phyloP scores from a whole-genome alignment of 1,284 basidiomycete species.

The Microbotryomycetes sp. region DNA sequence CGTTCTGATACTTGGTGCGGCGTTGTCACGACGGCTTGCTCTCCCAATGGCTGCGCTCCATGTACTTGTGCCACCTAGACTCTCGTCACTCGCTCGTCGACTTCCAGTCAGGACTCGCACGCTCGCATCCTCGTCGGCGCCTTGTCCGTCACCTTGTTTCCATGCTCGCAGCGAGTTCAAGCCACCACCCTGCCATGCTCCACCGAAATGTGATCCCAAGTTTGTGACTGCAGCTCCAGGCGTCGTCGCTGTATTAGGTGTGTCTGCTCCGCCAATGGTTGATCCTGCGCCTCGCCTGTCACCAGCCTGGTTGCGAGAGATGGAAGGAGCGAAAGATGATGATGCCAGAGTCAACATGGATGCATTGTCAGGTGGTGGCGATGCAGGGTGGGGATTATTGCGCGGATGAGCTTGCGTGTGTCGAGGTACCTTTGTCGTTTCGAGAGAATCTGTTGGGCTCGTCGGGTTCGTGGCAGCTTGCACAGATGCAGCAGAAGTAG shows the following conservation, averaged over 20 bases:
- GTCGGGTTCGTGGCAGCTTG: conserved; percentile 8
- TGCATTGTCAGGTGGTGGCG: conserved; percentile 83
- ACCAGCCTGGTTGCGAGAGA: conserved; percentile 6
- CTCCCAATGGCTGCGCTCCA: conserved; percentile 16
- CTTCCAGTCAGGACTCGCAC: conserved; percentile 24
- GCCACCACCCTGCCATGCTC: not conserved
- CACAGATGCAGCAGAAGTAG: conserved; percentile 7
- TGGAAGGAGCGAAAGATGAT: conserved; percentile 63
- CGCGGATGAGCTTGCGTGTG: conserved; percentile 86
- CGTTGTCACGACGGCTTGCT: not conserved
- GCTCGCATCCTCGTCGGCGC: conserved; percentile 32
- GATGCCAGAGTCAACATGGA: conserved; percentile 86
- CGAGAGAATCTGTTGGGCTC: conserved; percentile 38
- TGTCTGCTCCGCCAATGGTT: not conserved
- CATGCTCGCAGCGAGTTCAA: not conserved
- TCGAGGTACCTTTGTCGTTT: conserved; percentile 89
- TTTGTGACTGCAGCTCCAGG: not conserved
- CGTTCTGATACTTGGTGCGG: not conserved
- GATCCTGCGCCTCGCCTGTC: not conserved
- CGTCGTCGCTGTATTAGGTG: not conserved
- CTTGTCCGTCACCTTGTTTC: not conserved
- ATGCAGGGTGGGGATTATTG: conserved; percentile 87
- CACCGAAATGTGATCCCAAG: not conserved
- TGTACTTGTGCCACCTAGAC: conserved; percentile 19
- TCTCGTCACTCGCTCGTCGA: conserved; percentile 27